A percentile compares a stretch with the other conserved stretches of the same genome.
phyloP scores from a whole-genome alignment of 2,329 filamentous ascomycete genomes.

The Cordyceps pruinosa region DNA sequence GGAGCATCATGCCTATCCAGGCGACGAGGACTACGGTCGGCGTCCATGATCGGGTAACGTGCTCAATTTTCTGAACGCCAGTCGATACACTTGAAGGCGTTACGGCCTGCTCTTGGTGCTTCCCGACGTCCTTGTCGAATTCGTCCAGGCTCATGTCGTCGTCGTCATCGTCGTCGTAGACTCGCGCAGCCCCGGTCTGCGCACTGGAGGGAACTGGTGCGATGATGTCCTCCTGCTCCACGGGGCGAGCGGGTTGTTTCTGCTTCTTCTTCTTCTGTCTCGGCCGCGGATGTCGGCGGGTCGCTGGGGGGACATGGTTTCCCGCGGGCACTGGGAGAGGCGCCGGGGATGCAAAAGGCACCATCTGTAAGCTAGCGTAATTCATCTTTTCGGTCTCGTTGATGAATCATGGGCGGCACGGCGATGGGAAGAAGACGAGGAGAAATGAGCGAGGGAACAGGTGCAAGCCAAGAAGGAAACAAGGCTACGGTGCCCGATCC shows the following conservation, averaged over 20 bases:
- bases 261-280: not conserved
- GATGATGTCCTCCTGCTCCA: not conserved
- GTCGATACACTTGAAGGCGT: not conserved
- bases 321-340: not conserved
- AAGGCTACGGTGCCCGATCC: not conserved
- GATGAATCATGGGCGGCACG: not conserved
- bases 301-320: not conserved
- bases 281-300: not conserved
- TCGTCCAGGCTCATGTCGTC: not conserved
- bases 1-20: conserved; percentile 9
- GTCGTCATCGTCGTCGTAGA: not conserved
- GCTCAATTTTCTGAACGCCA: conserved; percentile 7
- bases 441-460: not conserved
- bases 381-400: not conserved
- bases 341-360: conserved; percentile 3
- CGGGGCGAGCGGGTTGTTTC: not conserved
- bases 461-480: not conserved
- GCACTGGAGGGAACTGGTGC: not conserved
- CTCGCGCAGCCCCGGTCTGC: not conserved
- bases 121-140: not conserved
- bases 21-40: not conserved
- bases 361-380: not conserved
- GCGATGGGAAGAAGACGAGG: not conserved
- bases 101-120: not conserved
- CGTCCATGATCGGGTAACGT: conserved; percentile 2